Evolutionary conservation across 2,329 filamentous ascomycete species (phyloP).

Genomic region (Biscogniauxia sp.): DNA sequence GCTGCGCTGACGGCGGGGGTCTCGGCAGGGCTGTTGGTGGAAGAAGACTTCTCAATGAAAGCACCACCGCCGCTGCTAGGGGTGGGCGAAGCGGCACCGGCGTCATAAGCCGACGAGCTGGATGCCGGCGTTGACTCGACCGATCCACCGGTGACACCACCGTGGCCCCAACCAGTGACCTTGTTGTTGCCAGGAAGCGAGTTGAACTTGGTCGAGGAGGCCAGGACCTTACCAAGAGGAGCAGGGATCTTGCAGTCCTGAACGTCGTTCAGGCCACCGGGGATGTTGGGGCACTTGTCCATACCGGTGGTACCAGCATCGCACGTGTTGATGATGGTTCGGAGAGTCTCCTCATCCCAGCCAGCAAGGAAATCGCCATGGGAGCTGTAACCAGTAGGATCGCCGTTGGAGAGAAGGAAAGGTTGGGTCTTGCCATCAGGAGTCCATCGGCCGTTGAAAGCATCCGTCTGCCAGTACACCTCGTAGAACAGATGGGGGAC

Average conservation of each 20-base stretch:
- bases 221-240: slow-evolving; percentile 44
- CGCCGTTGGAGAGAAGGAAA: slow-evolving; percentile 68
- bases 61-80: slow-evolving; percentile 29
- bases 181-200: slow-evolving; percentile 56
- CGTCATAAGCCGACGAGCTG: slow-evolving; percentile 2
- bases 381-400: slow-evolving; percentile 66
- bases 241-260: slow-evolving; percentile 50
- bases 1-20: slow-evolving; percentile 22
- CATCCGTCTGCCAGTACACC: slow-evolving; percentile 59
- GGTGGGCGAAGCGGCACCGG: slow-evolving; percentile 1
- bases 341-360: slow-evolving; percentile 65
- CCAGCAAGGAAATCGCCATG: slow-evolving; percentile 73
- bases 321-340: slow-evolving; percentile 67
- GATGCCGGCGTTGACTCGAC: slow-evolving; percentile 11
- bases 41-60: slow-evolving; percentile 26
- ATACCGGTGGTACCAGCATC: slow-evolving; percentile 58
- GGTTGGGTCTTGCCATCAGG: slow-evolving; percentile 54
- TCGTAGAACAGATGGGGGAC: slow-evolving; percentile 58
- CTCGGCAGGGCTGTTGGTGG: slow-evolving; percentile 15
- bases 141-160: slow-evolving; percentile 25
- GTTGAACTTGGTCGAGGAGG: slow-evolving; percentile 37
- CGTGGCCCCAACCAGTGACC: slow-evolving; percentile 51
- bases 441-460: slow-evolving; percentile 53
- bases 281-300: slow-evolving; percentile 60
- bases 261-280: slow-evolving; percentile 48